phyloP scores from a whole-genome alignment of 108 stramenopile species.

The Mediolabrus comicus region DNA sequence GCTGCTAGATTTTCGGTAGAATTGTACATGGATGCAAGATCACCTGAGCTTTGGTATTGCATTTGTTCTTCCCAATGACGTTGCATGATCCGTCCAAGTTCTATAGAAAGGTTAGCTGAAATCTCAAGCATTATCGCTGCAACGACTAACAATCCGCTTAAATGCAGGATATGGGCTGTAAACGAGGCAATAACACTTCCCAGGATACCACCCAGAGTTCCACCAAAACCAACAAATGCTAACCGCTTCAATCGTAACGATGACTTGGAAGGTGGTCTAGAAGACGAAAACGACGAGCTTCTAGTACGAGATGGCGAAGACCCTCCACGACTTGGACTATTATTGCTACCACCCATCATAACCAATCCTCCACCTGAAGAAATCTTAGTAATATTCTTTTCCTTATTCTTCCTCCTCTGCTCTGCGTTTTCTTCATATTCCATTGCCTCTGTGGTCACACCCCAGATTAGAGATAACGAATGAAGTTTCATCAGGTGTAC shows the following conservation, averaged over 20 bases:
- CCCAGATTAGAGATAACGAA: slow-evolving; percentile 83
- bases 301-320: neutral
- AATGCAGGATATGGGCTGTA: slow-evolving; percentile 62
- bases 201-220: slow-evolving; percentile 82
- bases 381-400: slow-evolving; percentile 9
- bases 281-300: neutral
- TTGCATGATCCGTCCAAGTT: slow-evolving; percentile 87
- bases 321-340: neutral
- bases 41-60: slow-evolving; percentile 53
- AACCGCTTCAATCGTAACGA: slow-evolving; percentile 63
- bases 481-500: slow-evolving; percentile 89
- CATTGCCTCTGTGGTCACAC: slow-evolving; percentile 89
- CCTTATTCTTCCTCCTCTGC: slow-evolving; percentile 32
- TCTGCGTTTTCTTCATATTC: slow-evolving; percentile 86
- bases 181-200: slow-evolving; percentile 77
- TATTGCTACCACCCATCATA: slow-evolving; percentile 6
- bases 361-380: slow-evolving; percentile 19
- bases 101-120: slow-evolving; percentile 76
- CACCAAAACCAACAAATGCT: slow-evolving; percentile 85
- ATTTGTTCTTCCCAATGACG: slow-evolving; percentile 86
- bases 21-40: slow-evolving; percentile 59
- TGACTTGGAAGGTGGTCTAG: slow-evolving; percentile 15
- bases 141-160: slow-evolving; percentile 73
- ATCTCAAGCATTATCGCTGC: slow-evolving; percentile 76
- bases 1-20: slow-evolving; percentile 19